Conservation (phyloP, 495 filamentous ascomycete species). For the Aspergillus bertholletiae region DNA sequence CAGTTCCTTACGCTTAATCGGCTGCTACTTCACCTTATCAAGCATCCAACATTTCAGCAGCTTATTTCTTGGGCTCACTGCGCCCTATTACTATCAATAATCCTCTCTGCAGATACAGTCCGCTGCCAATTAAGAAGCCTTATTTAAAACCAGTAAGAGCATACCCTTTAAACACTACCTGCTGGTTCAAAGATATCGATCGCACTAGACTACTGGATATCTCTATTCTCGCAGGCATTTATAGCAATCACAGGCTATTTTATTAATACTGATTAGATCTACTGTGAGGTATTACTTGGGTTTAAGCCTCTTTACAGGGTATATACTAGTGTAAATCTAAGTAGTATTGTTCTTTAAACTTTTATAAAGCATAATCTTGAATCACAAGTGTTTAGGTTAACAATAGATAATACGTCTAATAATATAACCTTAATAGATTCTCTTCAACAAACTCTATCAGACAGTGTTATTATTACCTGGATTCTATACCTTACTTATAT, state of each 20-base stretch:
- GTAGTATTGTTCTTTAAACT: background rate
- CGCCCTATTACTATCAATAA: too few relatives aligned
- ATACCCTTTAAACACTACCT: too few relatives aligned
- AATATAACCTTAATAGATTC: conserved; percentile 2
- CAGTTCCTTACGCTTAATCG: too few relatives aligned
- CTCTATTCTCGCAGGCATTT: conserved; percentile 13
- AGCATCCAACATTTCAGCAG: too few relatives aligned
- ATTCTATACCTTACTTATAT: conserved; percentile 12
- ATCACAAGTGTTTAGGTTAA: conserved; percentile 7
- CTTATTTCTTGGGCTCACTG: too few relatives aligned
- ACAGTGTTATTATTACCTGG: conserved; percentile 6
- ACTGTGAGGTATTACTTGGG: conserved; percentile 17
- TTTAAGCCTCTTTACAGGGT: conserved; percentile 14
- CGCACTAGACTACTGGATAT: conserved; percentile 18
- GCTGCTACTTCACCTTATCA: too few relatives aligned
- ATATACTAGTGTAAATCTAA: conserved; percentile 4
- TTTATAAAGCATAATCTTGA: conserved; percentile 9
- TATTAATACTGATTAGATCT: conserved; percentile 15
- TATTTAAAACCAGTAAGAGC: too few relatives aligned
- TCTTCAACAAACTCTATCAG: conserved; percentile 2
- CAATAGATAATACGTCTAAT: conserved; percentile 7
- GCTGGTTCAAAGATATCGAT: too few relatives aligned
- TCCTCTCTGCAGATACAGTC: too few relatives aligned
- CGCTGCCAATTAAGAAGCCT: too few relatives aligned
- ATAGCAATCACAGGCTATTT: conserved; percentile 21